Conservation (phyloP, 768 basidiomycete genomes). For the Phlebiopsis gigantea region DNA sequence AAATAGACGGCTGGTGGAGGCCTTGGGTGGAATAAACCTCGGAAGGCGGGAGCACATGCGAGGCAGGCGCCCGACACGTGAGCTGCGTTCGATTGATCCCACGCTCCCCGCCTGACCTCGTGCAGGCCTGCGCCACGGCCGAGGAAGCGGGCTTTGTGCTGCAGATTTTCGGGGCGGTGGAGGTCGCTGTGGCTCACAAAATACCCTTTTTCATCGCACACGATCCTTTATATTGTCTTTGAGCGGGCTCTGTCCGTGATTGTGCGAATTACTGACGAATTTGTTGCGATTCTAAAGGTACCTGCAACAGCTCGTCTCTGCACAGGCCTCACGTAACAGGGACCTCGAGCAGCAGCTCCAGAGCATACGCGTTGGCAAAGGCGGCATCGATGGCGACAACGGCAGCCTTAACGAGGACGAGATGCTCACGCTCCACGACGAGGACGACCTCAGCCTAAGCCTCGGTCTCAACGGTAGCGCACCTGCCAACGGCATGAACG, state of each 20-base stretch:
- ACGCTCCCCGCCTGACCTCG: slow-evolving; percentile 1
- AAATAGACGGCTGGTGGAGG: not conserved
- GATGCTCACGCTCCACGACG: slow-evolving; percentile 25
- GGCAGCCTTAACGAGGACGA: slow-evolving; percentile 16
- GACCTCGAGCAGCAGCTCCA: slow-evolving; percentile 74
- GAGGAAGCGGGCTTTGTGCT: not conserved
- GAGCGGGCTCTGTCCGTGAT: not conserved
- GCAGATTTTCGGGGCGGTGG: not conserved
- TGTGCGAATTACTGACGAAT: slow-evolving; percentile 3
- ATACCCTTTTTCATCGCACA: not conserved
- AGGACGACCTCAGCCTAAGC: slow-evolving; percentile 16
- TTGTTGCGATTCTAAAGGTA: slow-evolving; percentile 37
- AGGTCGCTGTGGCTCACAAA: not conserved
- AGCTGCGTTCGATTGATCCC: not conserved
- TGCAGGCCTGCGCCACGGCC: not conserved
- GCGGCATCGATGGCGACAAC: not conserved
- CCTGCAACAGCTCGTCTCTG: slow-evolving; percentile 80
- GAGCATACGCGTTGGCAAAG: slow-evolving; percentile 1
- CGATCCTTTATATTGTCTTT: not conserved
- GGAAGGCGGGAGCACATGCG: not conserved
- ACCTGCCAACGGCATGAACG: not conserved
- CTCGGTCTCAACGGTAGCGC: not conserved
- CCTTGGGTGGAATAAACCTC: not conserved
- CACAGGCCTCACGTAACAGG: slow-evolving; percentile 71
- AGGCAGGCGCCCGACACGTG: slow-evolving; percentile 7